Conservation (phyloP, 768 basidiomycete genomes). For the Xerocomellus intermedius region DNA sequence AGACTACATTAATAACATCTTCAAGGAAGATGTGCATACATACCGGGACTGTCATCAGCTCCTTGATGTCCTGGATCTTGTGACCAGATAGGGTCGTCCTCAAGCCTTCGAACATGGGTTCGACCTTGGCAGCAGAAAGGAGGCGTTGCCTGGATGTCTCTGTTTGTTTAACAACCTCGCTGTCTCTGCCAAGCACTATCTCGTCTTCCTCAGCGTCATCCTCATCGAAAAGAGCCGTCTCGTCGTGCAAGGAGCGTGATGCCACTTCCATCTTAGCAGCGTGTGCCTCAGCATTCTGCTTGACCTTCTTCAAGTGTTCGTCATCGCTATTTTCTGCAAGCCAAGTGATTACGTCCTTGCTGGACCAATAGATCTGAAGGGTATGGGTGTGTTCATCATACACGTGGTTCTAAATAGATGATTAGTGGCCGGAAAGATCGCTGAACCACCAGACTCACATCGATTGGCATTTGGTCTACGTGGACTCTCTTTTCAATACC, state of each 20-base stretch:
- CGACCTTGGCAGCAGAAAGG: constrained; percentile 70
- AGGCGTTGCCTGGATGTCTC: constrained; percentile 76
- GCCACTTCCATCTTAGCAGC: constrained; percentile 89
- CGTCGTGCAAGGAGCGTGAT: constrained; percentile 81
- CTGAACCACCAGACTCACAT: constrained; percentile 50
- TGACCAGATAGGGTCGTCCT: constrained; percentile 74
- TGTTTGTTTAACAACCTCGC: constrained; percentile 37
- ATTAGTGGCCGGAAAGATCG: constrained; percentile 15
- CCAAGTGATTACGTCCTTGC: constrained; percentile 91
- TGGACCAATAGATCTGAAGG: constrained; percentile 95
- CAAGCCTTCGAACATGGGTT: constrained; percentile 83
- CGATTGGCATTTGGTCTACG: constrained; percentile 98
- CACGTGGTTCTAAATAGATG: constrained; percentile 73
- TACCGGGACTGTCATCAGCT: constrained; percentile 92
- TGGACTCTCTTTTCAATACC: constrained; percentile 99
- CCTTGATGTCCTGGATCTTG: constrained; percentile 92
- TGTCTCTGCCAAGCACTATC: constrained; percentile 69
- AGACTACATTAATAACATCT: constrained; percentile 5
- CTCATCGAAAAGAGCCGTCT: constrained; percentile 85
- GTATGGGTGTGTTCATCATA: constrained; percentile 94
- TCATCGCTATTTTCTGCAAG: constrained; percentile 95
- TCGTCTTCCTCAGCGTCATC: constrained; percentile 81
- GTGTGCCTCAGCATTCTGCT: constrained; percentile 88
- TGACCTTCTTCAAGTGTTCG: constrained; percentile 92
- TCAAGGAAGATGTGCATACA: constrained; percentile 28